Evolutionary conservation across 2,329 filamentous ascomycete species (phyloP).

Genomic region (Metarhizium album): DNA sequence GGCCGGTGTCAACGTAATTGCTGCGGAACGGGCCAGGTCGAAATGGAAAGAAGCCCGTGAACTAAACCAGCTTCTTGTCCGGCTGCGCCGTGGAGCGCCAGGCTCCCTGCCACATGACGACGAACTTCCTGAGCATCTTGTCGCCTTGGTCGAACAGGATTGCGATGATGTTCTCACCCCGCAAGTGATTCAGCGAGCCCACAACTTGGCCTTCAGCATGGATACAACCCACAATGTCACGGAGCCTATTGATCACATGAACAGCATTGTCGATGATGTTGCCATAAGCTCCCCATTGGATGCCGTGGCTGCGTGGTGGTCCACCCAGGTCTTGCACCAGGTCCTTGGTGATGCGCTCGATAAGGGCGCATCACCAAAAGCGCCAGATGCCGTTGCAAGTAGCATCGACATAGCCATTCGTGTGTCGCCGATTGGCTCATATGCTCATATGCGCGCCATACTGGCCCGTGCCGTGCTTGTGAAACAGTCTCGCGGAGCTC

Average conservation of each 20-base stretch:
- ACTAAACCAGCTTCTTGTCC: slow-evolving; percentile 38
- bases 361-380: slow-evolving; percentile 27
- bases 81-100: slow-evolving; percentile 28
- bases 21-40: slow-evolving; percentile 60
- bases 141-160: slow-evolving; percentile 63
- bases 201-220: slow-evolving; percentile 82
- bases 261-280: slow-evolving; percentile 73
- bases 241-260: slow-evolving; percentile 60
- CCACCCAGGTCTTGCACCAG: slow-evolving; percentile 60
- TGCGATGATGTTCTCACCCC: slow-evolving; percentile 74
- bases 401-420: slow-evolving; percentile 56
- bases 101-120: slow-evolving; percentile 38
- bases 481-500: slow-evolving; percentile 40
- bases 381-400: slow-evolving; percentile 24
- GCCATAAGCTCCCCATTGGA: slow-evolving; percentile 81
- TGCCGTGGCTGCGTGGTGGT: slow-evolving; percentile 86
- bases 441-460: slow-evolving; percentile 51
- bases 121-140: slow-evolving; percentile 63
- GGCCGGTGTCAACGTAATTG: slow-evolving; percentile 55
- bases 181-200: slow-evolving; percentile 70
- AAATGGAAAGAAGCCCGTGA: slow-evolving; percentile 75
- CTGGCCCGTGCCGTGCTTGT: slow-evolving; percentile 48
- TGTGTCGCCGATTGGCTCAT: slow-evolving; percentile 68
- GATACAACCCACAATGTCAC: slow-evolving; percentile 58
- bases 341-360: slow-evolving; percentile 55